Evolutionary conservation across 2,329 filamentous ascomycete species (phyloP), one percentile per base, ranked within the genome.

Genomic region (Colletotrichum acutatum): DNA sequence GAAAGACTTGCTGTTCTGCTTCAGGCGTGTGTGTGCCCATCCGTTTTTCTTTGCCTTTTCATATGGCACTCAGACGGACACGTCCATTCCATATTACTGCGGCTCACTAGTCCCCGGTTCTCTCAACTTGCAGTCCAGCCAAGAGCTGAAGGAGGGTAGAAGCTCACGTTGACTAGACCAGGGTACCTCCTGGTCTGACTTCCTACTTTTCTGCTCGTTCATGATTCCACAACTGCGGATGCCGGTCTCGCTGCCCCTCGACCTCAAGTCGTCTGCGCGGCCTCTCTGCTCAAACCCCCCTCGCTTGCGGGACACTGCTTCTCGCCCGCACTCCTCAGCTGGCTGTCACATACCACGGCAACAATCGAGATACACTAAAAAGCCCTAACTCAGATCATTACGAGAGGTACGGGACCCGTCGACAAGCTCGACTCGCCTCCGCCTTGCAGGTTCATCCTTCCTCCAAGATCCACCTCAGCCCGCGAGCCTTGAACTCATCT

Each of bases 161-260:
- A 62, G 56, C 46, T 73, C 56, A 49, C 61, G 5, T 71, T 49
- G 56, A 57, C 46, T 52, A 57, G 28, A 73, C 66, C 16, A 34
- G 71, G 66, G 60, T 65, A 26, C 22, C n/a, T 72, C 46, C 34
- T 64, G 37, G 60, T 34, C 56, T 46, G 32, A 58, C 24, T 58
- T 72, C 58, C 68, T 72, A 28, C 52, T 59, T 57, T 59, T 58
- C 46, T 52, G 58, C 63, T 61, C 58, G 59, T 73, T 61, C 64
- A 65, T 73, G 70, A 34, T 72, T 46, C 54, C 61, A 73, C 63
- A 62, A 58, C 46, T 73, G 65, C 69, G 70, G 69, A n/a, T 73
- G 60, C 68, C 59, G 59, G 72, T 72, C 68, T 74, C 64, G 72
- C 72, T 72, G 53, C 69, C 61, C 69, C 69, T 69, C 72, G 70